Evolutionary conservation across 805 yeast genomes (phyloP).

Genomic region (Metschnikowia dekortorum): DNA sequence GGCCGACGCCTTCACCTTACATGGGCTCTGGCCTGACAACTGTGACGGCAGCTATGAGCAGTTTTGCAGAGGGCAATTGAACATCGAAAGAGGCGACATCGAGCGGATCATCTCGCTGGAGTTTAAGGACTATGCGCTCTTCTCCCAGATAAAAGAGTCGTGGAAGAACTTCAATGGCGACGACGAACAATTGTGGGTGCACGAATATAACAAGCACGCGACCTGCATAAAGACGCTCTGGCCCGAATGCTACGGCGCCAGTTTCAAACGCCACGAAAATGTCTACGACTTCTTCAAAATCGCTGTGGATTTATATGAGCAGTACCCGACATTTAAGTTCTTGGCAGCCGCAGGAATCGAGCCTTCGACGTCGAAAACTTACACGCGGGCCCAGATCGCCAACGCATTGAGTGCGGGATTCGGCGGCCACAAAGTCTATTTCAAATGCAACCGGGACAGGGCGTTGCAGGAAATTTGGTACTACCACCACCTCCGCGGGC

Average conservation of each 20-base stretch:
- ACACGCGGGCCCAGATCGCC: constrained; percentile 28
- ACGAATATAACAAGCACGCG: constrained; percentile 42
- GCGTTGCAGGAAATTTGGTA: constrained; percentile 26
- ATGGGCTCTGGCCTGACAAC: constrained; percentile 43
- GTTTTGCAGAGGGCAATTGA: constrained; percentile 31
- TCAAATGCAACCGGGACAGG: constrained; percentile 26
- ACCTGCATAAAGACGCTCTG: constrained; percentile 38
- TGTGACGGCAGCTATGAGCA: constrained; percentile 38
- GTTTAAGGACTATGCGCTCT: constrained; percentile 24
- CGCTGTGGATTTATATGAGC: constrained; percentile 29
- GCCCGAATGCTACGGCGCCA: constrained; percentile 32
- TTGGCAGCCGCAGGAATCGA: constrained; percentile 32
- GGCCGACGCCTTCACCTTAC: constrained; percentile 36
- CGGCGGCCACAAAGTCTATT: constrained; percentile 28
- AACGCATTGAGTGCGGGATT: constrained; percentile 30
- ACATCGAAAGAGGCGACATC: constrained; percentile 22
- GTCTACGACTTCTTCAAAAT: constrained; percentile 28
- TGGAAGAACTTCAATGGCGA: constrained; percentile 32
- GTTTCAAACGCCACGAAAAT: constrained; percentile 19
- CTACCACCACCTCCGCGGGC: constrained; percentile 23
- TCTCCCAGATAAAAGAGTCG: constrained; percentile 18
- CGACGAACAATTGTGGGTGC: constrained; percentile 35
- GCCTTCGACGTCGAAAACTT: constrained; percentile 31
- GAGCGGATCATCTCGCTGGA: constrained; percentile 23
- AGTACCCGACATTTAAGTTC: constrained; percentile 34